Conservation (phyloP, 106 monocot species). For the Alisma plantagoaquatica region DNA sequence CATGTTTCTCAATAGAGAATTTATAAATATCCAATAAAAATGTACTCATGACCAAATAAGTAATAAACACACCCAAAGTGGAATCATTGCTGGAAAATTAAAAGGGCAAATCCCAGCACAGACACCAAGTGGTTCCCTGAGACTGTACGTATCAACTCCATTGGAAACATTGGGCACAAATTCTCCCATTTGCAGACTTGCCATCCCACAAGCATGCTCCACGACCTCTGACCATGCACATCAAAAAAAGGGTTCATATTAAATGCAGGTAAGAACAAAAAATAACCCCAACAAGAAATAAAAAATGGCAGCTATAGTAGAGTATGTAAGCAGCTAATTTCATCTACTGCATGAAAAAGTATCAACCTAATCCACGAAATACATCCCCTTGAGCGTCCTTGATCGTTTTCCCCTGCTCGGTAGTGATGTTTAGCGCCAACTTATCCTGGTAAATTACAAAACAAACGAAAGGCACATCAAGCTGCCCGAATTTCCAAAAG, state of each 20-base stretch:
- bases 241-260: background rate
- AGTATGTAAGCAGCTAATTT: background rate
- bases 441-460: conserved; percentile 53
- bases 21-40: background rate
- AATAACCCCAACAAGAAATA: background rate
- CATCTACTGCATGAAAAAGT: background rate
- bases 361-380: conserved; percentile 87
- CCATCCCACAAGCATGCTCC: conserved; percentile 99
- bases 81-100: conserved; percentile 99
- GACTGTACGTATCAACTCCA: conserved; percentile 87
- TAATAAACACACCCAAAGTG: conserved; percentile 71
- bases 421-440: conserved; percentile 83
- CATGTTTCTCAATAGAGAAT: background rate
- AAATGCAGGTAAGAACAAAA: too few relatives aligned
- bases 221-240: conserved; percentile 99
- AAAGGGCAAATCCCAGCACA: conserved; percentile 99
- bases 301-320: background rate
- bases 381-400: conserved; percentile 95
- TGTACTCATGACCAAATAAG: background rate
- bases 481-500: background rate
- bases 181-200: conserved; percentile 93
- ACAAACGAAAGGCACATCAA: background rate
- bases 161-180: conserved; percentile 73
- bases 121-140: conserved; percentile 93
- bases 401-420: conserved; percentile 92